Percentiles rank a stretch among this genome's conserved stretches.
These are phyloP conservation scores for Pleurotus pulmonarius DNA, from an alignment of 768 basidiomycete species.

Conservation along the genomic window DNA sequence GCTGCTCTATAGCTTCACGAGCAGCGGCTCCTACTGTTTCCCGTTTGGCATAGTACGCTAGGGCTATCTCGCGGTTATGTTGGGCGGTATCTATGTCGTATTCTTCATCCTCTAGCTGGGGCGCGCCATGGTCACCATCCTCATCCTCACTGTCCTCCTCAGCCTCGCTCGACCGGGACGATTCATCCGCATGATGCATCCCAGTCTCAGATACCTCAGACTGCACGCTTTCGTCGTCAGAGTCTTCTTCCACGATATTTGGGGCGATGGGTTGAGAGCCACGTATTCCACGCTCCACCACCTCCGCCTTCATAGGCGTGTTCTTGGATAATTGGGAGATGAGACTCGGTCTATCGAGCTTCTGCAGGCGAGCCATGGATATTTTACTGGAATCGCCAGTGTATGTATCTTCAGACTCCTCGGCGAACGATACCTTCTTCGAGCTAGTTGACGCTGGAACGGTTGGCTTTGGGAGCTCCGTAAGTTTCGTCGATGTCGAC, in stretches of 20 bases:
- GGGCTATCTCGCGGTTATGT: conserved; percentile 71
- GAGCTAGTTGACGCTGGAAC: conserved; percentile 31
- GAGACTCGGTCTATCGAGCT: conserved; percentile 30
- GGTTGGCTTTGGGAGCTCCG: neutral
- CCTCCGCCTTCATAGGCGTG: conserved; percentile 61
- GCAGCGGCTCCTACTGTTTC: conserved; percentile 51
- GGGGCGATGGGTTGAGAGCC: conserved; percentile 13
- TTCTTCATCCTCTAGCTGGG: conserved; percentile 35
- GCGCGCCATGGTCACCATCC: conserved; percentile 30
- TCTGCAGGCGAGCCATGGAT: conserved; percentile 43
- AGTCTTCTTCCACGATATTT: conserved; percentile 38
- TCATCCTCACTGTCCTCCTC: conserved; percentile 16
- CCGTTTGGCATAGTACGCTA: conserved; percentile 68
- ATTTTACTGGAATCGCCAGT: conserved; percentile 51
- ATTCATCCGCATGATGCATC: conserved; percentile 27
- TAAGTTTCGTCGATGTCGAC: conserved; percentile 16
- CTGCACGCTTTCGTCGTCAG: conserved; percentile 64
- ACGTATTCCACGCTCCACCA: conserved; percentile 55
- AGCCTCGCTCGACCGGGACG: neutral
- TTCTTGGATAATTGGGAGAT: conserved; percentile 22
- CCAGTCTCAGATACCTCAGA: conserved; percentile 23
- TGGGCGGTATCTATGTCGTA: conserved; percentile 58
- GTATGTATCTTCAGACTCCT: conserved; percentile 23
- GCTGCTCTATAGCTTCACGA: conserved; percentile 44
- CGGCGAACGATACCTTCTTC: conserved; percentile 68